These are phyloP conservation scores for Hydnum rufescens DNA, from an alignment of 768 basidiomycete species.

Conservation along the genomic window DNA sequence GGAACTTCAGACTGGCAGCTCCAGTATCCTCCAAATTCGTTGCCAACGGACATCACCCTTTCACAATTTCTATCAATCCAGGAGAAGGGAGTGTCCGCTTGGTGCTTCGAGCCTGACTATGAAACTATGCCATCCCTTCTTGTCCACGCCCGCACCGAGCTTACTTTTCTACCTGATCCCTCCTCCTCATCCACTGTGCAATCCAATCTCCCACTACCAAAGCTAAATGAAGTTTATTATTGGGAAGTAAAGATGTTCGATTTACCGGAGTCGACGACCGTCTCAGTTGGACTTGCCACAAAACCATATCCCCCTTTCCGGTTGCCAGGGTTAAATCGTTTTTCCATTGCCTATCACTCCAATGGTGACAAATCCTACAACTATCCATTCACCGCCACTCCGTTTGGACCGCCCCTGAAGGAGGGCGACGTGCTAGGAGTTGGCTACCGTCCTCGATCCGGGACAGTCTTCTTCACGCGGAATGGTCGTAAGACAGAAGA, in stretches of 20 bases:
- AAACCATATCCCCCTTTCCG: slow-evolving; percentile 95
- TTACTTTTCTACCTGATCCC: slow-evolving; percentile 94
- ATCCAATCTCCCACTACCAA: slow-evolving; percentile 90
- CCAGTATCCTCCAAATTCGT: slow-evolving; percentile 88
- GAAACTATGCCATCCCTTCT: slow-evolving; percentile 83
- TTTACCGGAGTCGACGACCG: slow-evolving; percentile 65
- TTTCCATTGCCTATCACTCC: slow-evolving; percentile 89
- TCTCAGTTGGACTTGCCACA: slow-evolving; percentile 87
- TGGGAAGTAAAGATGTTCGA: slow-evolving; percentile 99
- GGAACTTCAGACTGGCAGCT: slow-evolving; percentile 44
- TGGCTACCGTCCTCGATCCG: slow-evolving; percentile 87
- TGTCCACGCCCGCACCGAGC: slow-evolving; percentile 89
- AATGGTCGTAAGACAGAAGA: slow-evolving; percentile 96
- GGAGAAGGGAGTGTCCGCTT: slow-evolving; percentile 97
- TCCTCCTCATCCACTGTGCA: slow-evolving; percentile 87
- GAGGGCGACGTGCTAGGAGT: slow-evolving; percentile 94
- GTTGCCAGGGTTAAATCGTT: slow-evolving; percentile 65
- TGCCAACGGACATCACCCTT: slow-evolving; percentile 91
- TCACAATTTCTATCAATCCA: slow-evolving; percentile 98
- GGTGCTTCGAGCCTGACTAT: slow-evolving; percentile 98
- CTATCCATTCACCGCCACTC: slow-evolving; percentile 74
- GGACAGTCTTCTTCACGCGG: slow-evolving; percentile 97
- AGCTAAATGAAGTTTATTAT: slow-evolving; percentile 97
- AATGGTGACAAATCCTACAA: slow-evolving; percentile 96
- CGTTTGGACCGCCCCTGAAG: slow-evolving; percentile 68